Evolutionary conservation across 2,329 filamentous ascomycete genomes (phyloP).

Genomic region (Colletotrichum shisoi): DNA sequence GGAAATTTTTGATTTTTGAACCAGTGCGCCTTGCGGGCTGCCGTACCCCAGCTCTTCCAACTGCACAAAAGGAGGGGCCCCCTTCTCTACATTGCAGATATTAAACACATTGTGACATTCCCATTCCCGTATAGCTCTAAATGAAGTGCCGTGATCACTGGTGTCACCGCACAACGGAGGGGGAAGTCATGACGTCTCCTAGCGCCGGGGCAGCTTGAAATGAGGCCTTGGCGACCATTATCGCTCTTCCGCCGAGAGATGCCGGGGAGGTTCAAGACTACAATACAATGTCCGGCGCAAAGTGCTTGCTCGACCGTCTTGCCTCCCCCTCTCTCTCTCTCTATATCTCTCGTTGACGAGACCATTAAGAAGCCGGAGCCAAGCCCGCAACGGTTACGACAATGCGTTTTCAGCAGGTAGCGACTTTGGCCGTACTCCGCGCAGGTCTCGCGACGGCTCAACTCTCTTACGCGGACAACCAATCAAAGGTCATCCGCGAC

Average conservation of each 20-base stretch:
- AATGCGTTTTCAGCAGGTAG: slow-evolving; percentile 23
- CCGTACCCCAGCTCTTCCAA: neutral
- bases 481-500: slow-evolving; percentile 42
- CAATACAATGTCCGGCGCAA: neutral
- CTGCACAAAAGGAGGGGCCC: slow-evolving; percentile 30
- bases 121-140: slow-evolving; percentile 30
- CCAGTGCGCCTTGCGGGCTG: too few species aligned
- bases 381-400: neutral
- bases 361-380: neutral
- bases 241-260: neutral
- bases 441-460: slow-evolving; percentile 40
- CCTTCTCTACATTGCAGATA: slow-evolving; percentile 24
- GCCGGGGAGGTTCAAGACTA: neutral
- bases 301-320: neutral
- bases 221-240: slow-evolving; percentile 25
- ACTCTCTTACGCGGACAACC: slow-evolving; percentile 44
- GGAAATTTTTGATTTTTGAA: too few species aligned
- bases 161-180: neutral
- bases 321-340: neutral
- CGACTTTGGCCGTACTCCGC: slow-evolving; percentile 37
- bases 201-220: neutral
- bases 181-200: slow-evolving; percentile 21
- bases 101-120: too few species aligned
- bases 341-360: neutral
- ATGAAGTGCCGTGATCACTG: slow-evolving; percentile 10